Conservation (phyloP, 495 filamentous ascomycete species). For the Talaromyces liani region DNA sequence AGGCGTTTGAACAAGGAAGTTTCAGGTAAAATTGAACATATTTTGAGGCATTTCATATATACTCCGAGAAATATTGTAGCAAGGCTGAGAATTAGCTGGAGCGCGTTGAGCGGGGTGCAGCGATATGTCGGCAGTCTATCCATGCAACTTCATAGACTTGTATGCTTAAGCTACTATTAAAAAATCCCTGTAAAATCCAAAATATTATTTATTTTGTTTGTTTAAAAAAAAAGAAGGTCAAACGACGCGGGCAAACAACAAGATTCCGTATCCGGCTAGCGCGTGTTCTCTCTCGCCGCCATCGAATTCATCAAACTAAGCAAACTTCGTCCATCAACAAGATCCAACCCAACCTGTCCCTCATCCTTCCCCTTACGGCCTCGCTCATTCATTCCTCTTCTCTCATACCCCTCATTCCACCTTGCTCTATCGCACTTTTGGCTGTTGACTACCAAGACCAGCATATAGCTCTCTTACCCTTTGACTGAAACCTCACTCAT, state of each 20-base stretch:
- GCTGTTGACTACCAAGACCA: neutral
- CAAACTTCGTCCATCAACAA: conserved; percentile 1
- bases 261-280: neutral
- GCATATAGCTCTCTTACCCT: neutral
- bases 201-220: neutral
- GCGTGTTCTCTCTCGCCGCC: neutral
- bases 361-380: conserved; percentile 16
- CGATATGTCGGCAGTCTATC: too few species aligned
- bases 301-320: conserved; percentile 5
- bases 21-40: neutral
- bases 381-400: conserved; percentile 17
- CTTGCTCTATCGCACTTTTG: neutral
- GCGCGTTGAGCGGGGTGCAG: too few species aligned
- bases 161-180: neutral
- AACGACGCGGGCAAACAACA: neutral
- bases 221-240: neutral
- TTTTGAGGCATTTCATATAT: neutral
- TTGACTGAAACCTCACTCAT: conserved; percentile 23
- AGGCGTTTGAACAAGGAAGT: neutral
- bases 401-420: conserved; percentile 12
- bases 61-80: neutral
- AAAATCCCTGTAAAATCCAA: neutral
- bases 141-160: too few species aligned
- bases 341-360: conserved; percentile 11
- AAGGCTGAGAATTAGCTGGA: neutral